Conservation (phyloP, 768 basidiomycete genomes). For the Suillus paluster region DNA sequence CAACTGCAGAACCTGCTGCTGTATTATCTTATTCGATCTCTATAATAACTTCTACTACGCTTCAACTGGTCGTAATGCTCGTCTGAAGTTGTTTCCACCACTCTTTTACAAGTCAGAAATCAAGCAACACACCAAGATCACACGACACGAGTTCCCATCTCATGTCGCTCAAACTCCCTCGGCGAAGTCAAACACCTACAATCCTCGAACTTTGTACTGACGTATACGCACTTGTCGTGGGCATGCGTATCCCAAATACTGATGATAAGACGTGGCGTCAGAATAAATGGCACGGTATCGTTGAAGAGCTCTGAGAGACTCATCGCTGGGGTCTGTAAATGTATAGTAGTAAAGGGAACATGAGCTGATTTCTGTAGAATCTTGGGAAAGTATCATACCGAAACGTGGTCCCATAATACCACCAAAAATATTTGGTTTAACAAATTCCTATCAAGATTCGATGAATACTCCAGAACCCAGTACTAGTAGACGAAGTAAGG, state of each 20-base stretch:
- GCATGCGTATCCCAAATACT: slow-evolving; percentile 7
- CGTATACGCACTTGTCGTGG: not conserved
- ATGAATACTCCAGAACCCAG: not conserved
- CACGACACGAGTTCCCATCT: not conserved
- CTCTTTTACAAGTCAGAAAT: not conserved
- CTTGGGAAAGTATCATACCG: not conserved
- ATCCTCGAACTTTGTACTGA: not conserved
- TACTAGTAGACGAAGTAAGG: not conserved
- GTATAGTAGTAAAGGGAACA: too few species aligned
- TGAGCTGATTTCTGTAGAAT: not conserved
- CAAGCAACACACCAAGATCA: not conserved
- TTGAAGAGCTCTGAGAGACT: slow-evolving; percentile 2
- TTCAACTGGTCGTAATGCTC: not conserved
- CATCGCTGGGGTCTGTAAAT: not conserved
- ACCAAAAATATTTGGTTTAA: slow-evolving; percentile 1
- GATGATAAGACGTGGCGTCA: not conserved
- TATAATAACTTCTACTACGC: not conserved
- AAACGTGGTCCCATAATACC: not conserved
- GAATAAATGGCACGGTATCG: not conserved
- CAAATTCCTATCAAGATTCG: not conserved
- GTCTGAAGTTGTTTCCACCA: not conserved
- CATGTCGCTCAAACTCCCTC: not conserved
- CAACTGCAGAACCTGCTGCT: too few species aligned
- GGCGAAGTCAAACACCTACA: not conserved
- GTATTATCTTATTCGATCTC: not conserved